Base-by-base conservation (phyloP, 2,329 filamentous ascomycete genomes). In the Colletotrichum gigasporum region DNA sequence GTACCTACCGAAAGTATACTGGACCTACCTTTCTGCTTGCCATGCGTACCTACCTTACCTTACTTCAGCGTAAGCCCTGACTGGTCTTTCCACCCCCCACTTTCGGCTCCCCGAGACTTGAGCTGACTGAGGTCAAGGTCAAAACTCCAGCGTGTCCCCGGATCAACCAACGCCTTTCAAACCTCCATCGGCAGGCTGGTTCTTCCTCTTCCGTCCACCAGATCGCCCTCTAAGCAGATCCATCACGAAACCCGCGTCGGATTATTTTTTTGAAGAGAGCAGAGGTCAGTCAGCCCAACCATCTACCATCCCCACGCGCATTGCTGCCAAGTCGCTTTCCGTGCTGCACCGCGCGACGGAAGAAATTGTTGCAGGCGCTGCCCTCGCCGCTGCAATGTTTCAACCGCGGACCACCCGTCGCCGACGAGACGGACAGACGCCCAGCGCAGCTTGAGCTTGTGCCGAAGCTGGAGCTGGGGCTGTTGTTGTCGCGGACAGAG, bases 121-220 rank as follows among this genome's bases (percentile, higher is more conserved):
- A n/a, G 22, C 44, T 18, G 45, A 55, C 30, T 22, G 44, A 42
- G 28, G 37, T 50, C 22, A 53, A 65, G 59, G 59, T 65, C 58
- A 63, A 65, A 65, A 63, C 63, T 65, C 59, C 63, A 65, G 63
- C 51, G 58, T 42, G 51, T 58, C 51, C 41, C 51, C 63, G 62
- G 62, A 65, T 65, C 62, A 65, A 65, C 55, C 62, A 66, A 71
- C 51, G 65, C 51, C 61, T 67, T 60, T 56, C 59, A 54, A 65
- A 65, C 56, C 53, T 56, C 65, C 55, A 55, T 60, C 63, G 57
- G 67, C 62, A 51, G 34, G 35, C 22, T 67, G 60, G 42, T 70
- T 69, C 65, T 69, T 69, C 62, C 65, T 66, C 61, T 66, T 57
- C 67, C 66, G 66, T 67, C 52, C 64, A 61, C 56, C 64, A 60